A percentile compares a stretch with the other conserved stretches of the same genome.
Evolutionary conservation across 2,329 filamentous ascomycete genomes (phyloP).

Genomic region (Emergomyces orientalis): DNA sequence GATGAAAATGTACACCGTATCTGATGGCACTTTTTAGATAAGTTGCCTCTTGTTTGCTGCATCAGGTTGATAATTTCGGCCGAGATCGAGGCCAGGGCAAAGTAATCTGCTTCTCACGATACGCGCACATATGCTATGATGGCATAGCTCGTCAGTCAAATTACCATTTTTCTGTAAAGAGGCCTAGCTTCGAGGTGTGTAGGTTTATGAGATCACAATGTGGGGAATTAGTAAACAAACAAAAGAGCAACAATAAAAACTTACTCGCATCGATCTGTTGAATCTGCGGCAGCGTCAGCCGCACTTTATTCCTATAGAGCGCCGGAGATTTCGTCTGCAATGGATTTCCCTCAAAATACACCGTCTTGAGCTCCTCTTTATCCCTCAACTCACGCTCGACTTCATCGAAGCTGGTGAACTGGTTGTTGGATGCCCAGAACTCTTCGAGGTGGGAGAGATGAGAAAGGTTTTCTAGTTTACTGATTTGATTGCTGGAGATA

Average conservation of each 20-base stretch:
- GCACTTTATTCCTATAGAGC: constrained; percentile 88
- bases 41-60: not conserved
- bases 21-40: not conserved
- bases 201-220: not conserved
- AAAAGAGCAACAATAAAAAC: constrained; percentile 34
- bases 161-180: not conserved
- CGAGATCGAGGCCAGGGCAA: not conserved
- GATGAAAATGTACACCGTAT: not conserved
- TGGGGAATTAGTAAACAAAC: not conserved
- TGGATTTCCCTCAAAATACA: constrained; percentile 95
- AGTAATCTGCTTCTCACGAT: constrained; percentile 7
- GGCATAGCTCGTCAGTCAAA: constrained; percentile 2
- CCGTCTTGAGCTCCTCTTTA: constrained; percentile 72
- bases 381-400: constrained; percentile 66
- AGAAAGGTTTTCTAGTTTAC: constrained; percentile 62
- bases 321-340: constrained; percentile 70
- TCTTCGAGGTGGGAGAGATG: constrained; percentile 68
- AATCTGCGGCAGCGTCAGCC: constrained; percentile 75
- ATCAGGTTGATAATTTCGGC: not conserved
- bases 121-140: constrained; percentile 26
- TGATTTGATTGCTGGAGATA: constrained; percentile 78
- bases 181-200: not conserved
- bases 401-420: constrained; percentile 68
- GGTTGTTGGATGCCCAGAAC: constrained; percentile 88
- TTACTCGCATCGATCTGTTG: constrained; percentile 95